These are phyloP conservation scores for Globisporangium polare DNA, from an alignment of 352 stramenopile species.

Conservation along the genomic window DNA sequence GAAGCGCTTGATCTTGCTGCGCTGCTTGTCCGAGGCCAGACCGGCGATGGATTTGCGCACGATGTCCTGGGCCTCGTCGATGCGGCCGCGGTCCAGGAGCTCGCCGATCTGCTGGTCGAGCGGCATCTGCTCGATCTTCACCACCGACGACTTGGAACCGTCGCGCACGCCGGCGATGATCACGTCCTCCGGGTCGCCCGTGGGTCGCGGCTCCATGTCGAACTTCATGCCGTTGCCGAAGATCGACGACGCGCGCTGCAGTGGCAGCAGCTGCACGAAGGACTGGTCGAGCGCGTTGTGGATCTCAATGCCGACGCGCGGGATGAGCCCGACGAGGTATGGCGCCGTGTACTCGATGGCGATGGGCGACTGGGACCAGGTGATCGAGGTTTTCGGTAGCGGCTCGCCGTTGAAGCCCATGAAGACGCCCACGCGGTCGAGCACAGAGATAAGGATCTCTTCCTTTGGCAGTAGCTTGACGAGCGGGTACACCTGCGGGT, in stretches of 20 bases:
- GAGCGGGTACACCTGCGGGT: conserved; percentile 59
- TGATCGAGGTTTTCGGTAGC: conserved; percentile 77
- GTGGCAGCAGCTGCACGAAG: conserved; percentile 69
- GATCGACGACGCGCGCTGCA: conserved; percentile 62
- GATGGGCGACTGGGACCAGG: conserved; percentile 70
- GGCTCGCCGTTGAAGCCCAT: conserved; percentile 77
- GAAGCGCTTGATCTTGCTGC: conserved; percentile 87
- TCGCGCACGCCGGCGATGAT: conserved; percentile 74
- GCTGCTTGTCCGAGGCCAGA: conserved; percentile 76
- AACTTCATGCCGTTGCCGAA: conserved; percentile 91
- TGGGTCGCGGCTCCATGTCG: conserved; percentile 80
- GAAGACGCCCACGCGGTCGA: conserved; percentile 83
- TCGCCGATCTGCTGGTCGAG: conserved; percentile 83
- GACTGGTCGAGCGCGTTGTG: conserved; percentile 67
- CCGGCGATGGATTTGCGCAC: conserved; percentile 78
- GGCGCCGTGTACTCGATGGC: conserved; percentile 76
- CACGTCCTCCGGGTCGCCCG: conserved; percentile 73
- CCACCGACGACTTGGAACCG: conserved; percentile 63
- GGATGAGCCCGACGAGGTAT: conserved; percentile 75
- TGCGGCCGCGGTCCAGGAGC: conserved; percentile 78
- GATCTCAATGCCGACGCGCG: conserved; percentile 78
- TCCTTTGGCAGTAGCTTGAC: conserved; percentile 85
- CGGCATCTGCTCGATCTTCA: conserved; percentile 86
- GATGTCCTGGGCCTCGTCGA: conserved; percentile 82
- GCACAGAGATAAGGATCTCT: conserved; percentile 75